Evolutionary conservation across 2,329 filamentous ascomycete genomes (phyloP).

Genomic region (Madurella fahalii): DNA sequence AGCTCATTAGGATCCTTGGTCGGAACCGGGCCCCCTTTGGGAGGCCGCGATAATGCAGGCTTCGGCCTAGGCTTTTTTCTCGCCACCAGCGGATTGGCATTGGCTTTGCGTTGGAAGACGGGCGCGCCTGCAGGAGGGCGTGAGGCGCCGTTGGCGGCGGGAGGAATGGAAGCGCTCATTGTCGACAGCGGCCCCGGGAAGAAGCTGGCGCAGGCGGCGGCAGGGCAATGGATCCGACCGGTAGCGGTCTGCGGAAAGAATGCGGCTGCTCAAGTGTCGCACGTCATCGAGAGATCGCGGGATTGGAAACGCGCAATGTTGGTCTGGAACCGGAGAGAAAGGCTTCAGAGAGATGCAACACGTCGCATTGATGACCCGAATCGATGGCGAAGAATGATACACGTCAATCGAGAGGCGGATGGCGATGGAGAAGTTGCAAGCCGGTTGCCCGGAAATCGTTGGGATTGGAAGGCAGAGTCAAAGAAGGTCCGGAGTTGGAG

Average conservation of each 20-base stretch:
- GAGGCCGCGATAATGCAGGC: slow-evolving; percentile 28
- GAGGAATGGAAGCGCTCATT: slow-evolving; percentile 44
- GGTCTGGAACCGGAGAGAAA: not conserved
- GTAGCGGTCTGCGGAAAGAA: not conserved
- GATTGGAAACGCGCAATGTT: not conserved
- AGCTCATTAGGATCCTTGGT: slow-evolving; percentile 24
- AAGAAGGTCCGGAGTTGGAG: not conserved
- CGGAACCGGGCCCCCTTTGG: not conserved
- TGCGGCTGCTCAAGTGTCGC: slow-evolving; percentile 5
- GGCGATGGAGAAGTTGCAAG: not conserved
- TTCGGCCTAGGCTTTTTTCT: slow-evolving; percentile 48
- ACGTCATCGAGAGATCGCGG: slow-evolving; percentile 11
- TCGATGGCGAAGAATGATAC: not conserved
- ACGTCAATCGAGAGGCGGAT: not conserved
- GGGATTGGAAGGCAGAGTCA: not conserved
- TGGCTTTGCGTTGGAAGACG: slow-evolving; percentile 44
- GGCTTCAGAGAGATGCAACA: not conserved
- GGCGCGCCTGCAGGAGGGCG: slow-evolving; percentile 13
- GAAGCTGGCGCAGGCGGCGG: not conserved
- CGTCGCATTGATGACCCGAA: not conserved
- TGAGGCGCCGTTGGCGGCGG: slow-evolving; percentile 29
- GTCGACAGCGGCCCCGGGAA: not conserved
- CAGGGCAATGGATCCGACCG: not conserved
- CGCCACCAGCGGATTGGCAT: slow-evolving; percentile 60
- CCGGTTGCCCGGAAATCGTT: not conserved